Conservation (phyloP, 345 rosid species). For the Ceriops tagal region DNA sequence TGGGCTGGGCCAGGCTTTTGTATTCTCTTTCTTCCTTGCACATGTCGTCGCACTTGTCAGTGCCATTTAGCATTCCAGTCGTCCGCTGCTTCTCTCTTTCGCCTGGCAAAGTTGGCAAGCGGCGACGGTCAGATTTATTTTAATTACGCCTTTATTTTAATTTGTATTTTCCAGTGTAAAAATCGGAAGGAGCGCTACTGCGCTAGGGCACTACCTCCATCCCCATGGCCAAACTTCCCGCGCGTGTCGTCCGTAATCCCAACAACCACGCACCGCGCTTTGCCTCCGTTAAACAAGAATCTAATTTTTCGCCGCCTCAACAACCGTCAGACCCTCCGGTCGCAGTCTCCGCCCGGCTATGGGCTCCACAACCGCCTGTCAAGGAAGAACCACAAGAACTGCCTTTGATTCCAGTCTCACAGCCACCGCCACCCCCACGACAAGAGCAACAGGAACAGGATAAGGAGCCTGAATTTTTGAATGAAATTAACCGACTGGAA, state of each 20-base stretch:
- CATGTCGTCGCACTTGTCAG: too few relatives aligned
- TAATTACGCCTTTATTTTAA: too few relatives aligned
- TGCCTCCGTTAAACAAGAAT: constrained; percentile 4
- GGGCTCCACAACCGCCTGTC: not conserved
- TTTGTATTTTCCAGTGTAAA: too few relatives aligned
- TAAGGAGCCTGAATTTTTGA: constrained; percentile 23
- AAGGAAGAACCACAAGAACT: constrained; percentile 17
- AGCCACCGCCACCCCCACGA: constrained; percentile 1
- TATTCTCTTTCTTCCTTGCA: too few relatives aligned
- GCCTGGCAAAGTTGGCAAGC: too few relatives aligned
- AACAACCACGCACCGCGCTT: not conserved
- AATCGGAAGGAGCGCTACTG: too few relatives aligned
- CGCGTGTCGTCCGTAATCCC: not conserved
- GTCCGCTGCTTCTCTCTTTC: too few relatives aligned
- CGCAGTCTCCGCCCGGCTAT: not conserved
- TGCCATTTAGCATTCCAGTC: too few relatives aligned
- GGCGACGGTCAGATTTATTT: too few relatives aligned
- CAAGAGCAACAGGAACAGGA: too few relatives aligned
- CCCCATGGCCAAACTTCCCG: constrained; percentile 3
- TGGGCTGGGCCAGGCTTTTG: too few relatives aligned
- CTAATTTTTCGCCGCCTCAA: not conserved
- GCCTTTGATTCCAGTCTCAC: not conserved
- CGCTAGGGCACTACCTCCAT: too few relatives aligned
- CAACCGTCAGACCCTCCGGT: not conserved
- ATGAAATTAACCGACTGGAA: constrained; percentile 37